A percentile compares a stretch with the other conserved stretches of the same genome.
phyloP scores from a whole-genome alignment of 129 eudicot genomes.

The Tagetes patula region DNA sequence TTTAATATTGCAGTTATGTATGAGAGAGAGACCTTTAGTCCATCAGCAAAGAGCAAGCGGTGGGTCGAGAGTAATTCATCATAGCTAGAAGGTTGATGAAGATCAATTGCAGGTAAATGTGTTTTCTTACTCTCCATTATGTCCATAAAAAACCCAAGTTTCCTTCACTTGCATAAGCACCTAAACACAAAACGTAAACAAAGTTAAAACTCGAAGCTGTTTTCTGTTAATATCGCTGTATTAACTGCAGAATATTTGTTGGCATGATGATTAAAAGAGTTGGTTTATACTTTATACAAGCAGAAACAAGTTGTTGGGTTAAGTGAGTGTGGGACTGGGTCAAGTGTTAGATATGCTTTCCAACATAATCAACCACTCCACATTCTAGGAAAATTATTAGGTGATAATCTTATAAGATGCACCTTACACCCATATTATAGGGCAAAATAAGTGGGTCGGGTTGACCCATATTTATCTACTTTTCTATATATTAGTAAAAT shows the following conservation, averaged over 20 bases:
- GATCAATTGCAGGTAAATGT: conserved; percentile 15
- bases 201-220: not conserved
- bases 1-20: conserved; percentile 8
- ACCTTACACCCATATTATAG: not conserved
- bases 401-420: conserved; percentile 1
- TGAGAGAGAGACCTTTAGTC: conserved; percentile 44
- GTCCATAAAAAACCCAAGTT: conserved; percentile 9
- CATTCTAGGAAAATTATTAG: conserved; percentile 20
- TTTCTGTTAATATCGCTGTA: not conserved
- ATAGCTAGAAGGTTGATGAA: conserved; percentile 35
- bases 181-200: conserved; percentile 21
- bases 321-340: too few species aligned
- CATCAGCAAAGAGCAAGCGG: conserved; percentile 39
- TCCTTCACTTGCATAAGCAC: conserved; percentile 21
- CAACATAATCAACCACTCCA: conserved; percentile 24
- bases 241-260: not conserved
- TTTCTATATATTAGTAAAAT: not conserved
- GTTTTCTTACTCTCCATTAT: conserved; percentile 36
- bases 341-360: conserved; percentile 14
- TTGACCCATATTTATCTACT: not conserved
- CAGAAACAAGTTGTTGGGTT: conserved; percentile 15
- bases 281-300: conserved; percentile 5
- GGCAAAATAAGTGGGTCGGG: not conserved
- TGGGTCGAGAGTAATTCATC: conserved; percentile 47
- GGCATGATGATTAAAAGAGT: conserved; percentile 4